Conservation (phyloP, 140 eudicot species). For the Oenanthe javanica region DNA sequence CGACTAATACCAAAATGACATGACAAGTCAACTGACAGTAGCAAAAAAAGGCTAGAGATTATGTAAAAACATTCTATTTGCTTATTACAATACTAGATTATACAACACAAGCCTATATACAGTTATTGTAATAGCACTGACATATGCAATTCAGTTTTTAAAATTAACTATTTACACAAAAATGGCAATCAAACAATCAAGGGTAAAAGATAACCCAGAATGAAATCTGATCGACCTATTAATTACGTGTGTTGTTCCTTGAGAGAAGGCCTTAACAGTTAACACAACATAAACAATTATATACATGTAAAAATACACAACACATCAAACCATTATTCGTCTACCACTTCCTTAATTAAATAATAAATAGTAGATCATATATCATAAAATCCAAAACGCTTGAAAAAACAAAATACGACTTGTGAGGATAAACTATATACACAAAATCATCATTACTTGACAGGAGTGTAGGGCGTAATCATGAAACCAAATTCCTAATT, state of each 20-base stretch:
- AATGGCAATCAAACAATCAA: background rate
- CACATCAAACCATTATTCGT: background rate
- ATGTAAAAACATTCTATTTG: too few relatives aligned
- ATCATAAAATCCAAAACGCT: too few relatives aligned
- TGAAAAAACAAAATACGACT: too few relatives aligned
- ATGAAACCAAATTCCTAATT: too few relatives aligned
- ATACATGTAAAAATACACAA: background rate
- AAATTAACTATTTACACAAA: background rate
- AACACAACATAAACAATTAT: background rate
- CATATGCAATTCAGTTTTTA: background rate
- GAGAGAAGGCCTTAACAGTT: background rate
- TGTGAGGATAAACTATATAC: too few relatives aligned
- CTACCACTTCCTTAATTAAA: background rate
- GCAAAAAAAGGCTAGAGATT: background rate
- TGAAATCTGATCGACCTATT: background rate
- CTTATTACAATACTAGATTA: background rate
- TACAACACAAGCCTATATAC: background rate
- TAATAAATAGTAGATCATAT: too few relatives aligned
- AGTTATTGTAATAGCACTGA: background rate
- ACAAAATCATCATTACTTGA: too few relatives aligned
- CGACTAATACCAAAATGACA: background rate
- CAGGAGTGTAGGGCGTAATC: too few relatives aligned
- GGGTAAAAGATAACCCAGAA: too few relatives aligned
- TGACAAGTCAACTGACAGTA: background rate
- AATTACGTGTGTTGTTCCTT: background rate